Base-by-base conservation (phyloP, 805 yeast species). In the Candida parachauliodes region DNA sequence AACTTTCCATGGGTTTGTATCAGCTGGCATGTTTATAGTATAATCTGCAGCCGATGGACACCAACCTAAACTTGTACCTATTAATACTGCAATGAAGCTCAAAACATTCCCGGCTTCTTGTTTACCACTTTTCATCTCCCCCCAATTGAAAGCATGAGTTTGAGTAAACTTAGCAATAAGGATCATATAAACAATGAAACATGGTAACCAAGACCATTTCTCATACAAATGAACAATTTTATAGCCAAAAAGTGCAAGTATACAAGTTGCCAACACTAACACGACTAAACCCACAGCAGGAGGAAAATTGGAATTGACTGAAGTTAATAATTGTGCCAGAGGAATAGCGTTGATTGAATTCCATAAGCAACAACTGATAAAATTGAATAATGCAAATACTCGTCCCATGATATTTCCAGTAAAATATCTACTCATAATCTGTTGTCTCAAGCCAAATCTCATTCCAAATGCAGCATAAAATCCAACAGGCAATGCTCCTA, bases 381-480 rank as follows among this genome's bases (percentile, higher is more conserved):
- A 53, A 32, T 54, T 54, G 35, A 59, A 51, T 4, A 53, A 33
- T 5, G 62, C 58, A 42, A 58, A 58, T 6, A 54, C 33, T 35
- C 62, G 47, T 7, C 62, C 62, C 52, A 58, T 53, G 31, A 53
- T 40, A 32, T 55, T 55, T 8, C 66, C 66, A 2, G 60, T 57
- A 31, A 59, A 55, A 38, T 51, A 60, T 20, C 62, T 50, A 11
- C 60, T 52, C 28, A 60, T 42, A 24, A 60, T 50, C 41, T 57
- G 58, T 41, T 60, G 66, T 43, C 72, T 58, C 42, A 65, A 55
- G n/a, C 72, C 72, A 42, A 62, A 54, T 40, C 54, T 60, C 46
- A 57, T 55, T 16, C 70, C 69, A 37, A 65, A 61, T 9, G 55
- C 45, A 23, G 69, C 55, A 42, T 55, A 63, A 39, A 59, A 60